phyloP scores from a whole-genome alignment of 495 filamentous ascomycete species.

The Hypoxylon crocopeplum region DNA sequence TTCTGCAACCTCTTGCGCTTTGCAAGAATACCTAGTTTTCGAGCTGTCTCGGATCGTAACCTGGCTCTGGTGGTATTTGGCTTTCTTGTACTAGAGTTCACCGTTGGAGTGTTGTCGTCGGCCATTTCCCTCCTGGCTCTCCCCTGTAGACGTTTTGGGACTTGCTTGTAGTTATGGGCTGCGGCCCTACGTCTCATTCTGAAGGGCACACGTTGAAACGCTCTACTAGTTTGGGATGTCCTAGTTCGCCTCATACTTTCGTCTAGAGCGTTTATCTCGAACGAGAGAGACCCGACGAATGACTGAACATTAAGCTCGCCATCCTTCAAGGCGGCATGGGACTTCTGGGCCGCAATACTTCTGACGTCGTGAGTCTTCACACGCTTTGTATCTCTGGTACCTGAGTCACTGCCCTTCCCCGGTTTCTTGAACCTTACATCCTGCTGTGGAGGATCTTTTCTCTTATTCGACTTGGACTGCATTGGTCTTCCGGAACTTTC shows the following conservation, averaged over 20 bases:
- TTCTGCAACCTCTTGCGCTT: conserved; percentile 63
- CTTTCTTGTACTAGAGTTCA: conserved; percentile 73
- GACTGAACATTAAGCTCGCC: conserved; percentile 80
- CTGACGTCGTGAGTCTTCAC: conserved; percentile 72
- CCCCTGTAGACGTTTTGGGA: conserved; percentile 78
- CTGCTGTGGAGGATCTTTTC: conserved; percentile 26
- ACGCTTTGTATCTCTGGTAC: conserved; percentile 54
- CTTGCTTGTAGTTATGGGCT: conserved; percentile 90
- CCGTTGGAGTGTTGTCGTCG: conserved; percentile 90
- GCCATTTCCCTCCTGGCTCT: conserved; percentile 82
- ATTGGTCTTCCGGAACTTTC: conserved; percentile 3
- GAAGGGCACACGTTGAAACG: conserved; percentile 89
- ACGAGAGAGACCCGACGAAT: conserved; percentile 84
- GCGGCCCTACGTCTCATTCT: conserved; percentile 85
- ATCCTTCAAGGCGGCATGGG: conserved; percentile 73
- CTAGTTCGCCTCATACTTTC: conserved; percentile 77
- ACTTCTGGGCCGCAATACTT: conserved; percentile 72
- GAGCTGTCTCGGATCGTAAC: conserved; percentile 82
- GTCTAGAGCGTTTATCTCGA: conserved; percentile 86
- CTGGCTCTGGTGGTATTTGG: conserved; percentile 70
- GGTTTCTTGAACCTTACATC: conserved; percentile 17
- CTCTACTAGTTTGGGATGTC: conserved; percentile 68
- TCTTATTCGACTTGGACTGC: conserved; percentile 31
- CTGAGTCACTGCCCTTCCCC: conserved; percentile 51
- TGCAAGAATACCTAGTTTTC: conserved; percentile 71